Evolutionary conservation across 2,329 filamentous ascomycete genomes (phyloP), one percentile per base, ranked within the genome.

Genomic region (Lomentospora prolificans): DNA sequence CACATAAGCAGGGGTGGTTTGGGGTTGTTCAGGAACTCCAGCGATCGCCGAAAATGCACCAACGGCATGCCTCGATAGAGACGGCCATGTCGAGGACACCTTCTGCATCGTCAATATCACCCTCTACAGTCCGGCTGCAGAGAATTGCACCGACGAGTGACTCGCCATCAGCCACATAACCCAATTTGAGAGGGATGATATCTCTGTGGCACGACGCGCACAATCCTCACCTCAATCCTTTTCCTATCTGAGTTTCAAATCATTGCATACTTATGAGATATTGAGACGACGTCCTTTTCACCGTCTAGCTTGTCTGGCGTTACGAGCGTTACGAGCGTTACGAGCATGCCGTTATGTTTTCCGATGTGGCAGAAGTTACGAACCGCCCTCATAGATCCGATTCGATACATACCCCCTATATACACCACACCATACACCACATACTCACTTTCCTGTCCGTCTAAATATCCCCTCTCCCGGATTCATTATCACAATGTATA

Each of bases 21-120:
- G 80, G 81, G 25, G 81, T 86, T 4, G 79, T 86, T 22, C 72
- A 79, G 55, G 82, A 86, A 62, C 69, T 86, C 52, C 81, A 85
- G 64, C 77, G 70, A 56, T 83, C 79, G 24, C 82, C 82, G 2
- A 66, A 77, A 56, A 75, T 86, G 71, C 79, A 81, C 52, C 78
- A 81, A 62, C 74, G 82, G 14, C 81, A 81, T 63, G 78, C 80
- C n/a, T 82, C 78, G 6, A 79, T 85, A 62, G 82, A 85, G 66
- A 72, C 72, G 60, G 70, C 78, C 58, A 82, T 82, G 76, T 70
- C 72, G 22, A 69, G 68, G 51, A 65, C 69, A 25, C 66, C 70
- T 12, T 66, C 48, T 10, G 41, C 50, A 19, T 48, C 44, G 17
- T 48, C 53, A 5, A 25, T 50, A 8, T 6, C 53, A n/a, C 28